phyloP scores from a whole-genome alignment of 805 yeast species.

The Debaryomyces hansenii region DNA sequence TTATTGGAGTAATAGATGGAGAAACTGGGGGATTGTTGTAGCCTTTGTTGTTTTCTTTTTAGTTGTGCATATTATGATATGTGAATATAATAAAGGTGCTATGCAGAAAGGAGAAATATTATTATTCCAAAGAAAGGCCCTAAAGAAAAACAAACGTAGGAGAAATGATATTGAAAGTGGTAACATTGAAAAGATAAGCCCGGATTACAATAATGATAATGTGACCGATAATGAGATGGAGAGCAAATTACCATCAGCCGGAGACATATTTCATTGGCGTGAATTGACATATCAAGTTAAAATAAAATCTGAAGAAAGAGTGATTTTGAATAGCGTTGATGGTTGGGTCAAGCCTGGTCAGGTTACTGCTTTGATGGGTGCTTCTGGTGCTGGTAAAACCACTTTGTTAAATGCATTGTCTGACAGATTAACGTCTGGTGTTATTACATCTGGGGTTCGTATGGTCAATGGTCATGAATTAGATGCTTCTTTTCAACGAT shows the following conservation, averaged over 20 bases:
- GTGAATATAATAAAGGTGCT: conserved; percentile 61
- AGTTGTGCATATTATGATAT: conserved; percentile 48
- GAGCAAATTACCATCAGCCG: conserved; percentile 13
- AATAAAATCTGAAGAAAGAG: conserved; percentile 42
- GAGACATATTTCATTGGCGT: conserved; percentile 73
- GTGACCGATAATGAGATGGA: conserved; percentile 23
- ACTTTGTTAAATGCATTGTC: conserved; percentile 43
- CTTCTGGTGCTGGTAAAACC: conserved; percentile 49
- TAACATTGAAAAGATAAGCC: conserved; percentile 5
- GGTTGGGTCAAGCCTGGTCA: conserved; percentile 88
- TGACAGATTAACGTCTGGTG: conserved; percentile 21
- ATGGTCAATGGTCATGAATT: conserved; percentile 29
- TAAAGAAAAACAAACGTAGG: conserved; percentile 41
- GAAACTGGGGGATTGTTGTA: conserved; percentile 61
- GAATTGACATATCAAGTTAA: conserved; percentile 66
- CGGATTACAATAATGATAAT: conserved; percentile 17
- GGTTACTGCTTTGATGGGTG: conserved; percentile 71
- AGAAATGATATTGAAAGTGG: conserved; percentile 29
- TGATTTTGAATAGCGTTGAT: conserved; percentile 61
- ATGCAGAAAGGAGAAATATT: conserved; percentile 72
- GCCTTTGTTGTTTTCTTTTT: conserved; percentile 59
- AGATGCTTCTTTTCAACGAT: conserved; percentile 30
- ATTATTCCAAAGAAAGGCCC: conserved; percentile 53
- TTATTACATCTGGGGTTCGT: conserved; percentile 30
- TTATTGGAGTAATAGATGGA: conserved; percentile 52